Base-by-base conservation (phyloP, 306 rosid genomes). In the Dryas drummondii region DNA sequence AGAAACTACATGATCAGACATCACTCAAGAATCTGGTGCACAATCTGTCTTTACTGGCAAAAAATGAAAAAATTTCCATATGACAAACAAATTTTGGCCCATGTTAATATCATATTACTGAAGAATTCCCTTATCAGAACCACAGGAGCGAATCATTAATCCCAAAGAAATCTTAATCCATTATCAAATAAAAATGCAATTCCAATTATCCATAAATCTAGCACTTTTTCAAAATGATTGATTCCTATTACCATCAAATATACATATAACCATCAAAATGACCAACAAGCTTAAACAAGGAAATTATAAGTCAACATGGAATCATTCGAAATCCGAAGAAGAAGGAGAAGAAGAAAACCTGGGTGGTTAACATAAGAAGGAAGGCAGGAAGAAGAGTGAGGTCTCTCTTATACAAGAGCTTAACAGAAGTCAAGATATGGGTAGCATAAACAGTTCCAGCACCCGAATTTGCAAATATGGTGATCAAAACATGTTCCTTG, bases 401-500 rank as follows among this genome's bases (percentile, higher is more conserved):
- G 40, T 74, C n/a, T 66, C 93, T 87, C 78, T 62, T 79, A 63
- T 89, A 93, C 9, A 86, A 70, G 50, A 91, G 85, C 91, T 88
- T 89, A 37, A 93, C 97, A 1, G 98, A 93, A 61, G 85, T 79
- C 84, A 93, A 82, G 72, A 93, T 81, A 84, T 93, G 98, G 66
- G 91, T 80, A 16, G 96, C 92, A 64, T 86, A 90, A 65, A 90
- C 92, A 1, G 79, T 13, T 1, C 96, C 92, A 41, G 88, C 91
- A 22, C 97, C 98, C 1, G 96, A 79, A 74, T 91, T 91, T 2
- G 97, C 98, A 72, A 93, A 91, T 26, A 93, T 91, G 10, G 97
- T 93, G 11, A 91, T 93, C 46, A 93, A 84, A 66, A 93, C 98
- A 78, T 93, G 97, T 52, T 93, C 97, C 75, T 93, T 93, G 26